These are phyloP conservation scores for Oropetium thomaeum DNA, from an alignment of 176 grass and related monocot genomes.

Conservation along the genomic window DNA sequence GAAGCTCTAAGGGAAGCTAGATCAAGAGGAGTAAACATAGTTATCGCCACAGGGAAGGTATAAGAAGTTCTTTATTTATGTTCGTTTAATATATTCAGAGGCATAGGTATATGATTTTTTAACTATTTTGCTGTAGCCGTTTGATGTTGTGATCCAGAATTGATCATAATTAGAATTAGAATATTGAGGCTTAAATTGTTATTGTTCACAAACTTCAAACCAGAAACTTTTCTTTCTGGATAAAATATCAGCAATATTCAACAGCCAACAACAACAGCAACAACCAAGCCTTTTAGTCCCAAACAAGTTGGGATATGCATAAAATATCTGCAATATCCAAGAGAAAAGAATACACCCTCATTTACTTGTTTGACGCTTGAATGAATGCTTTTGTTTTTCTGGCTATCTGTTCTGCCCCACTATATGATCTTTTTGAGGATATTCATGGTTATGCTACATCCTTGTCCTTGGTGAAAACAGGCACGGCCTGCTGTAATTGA, in stretches of 20 bases:
- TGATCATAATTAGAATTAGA: background rate
- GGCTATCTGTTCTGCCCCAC: background rate
- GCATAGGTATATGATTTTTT: background rate
- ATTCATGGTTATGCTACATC: slow-evolving; percentile 39
- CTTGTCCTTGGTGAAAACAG: slow-evolving; percentile 50
- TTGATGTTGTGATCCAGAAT: background rate
- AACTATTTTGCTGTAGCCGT: background rate
- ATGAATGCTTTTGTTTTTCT: background rate
- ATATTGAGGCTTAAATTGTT: background rate
- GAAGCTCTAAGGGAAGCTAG: slow-evolving; percentile 84
- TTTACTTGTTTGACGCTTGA: no score
- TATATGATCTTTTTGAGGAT: slow-evolving; percentile 16
- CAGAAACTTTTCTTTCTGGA: background rate
- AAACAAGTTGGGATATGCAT: no score
- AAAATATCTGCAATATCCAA: no score
- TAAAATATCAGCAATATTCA: background rate
- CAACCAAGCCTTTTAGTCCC: no score
- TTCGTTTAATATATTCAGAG: background rate
- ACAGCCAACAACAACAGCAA: no score
- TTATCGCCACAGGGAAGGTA: slow-evolving; percentile 99
- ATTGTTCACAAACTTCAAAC: background rate
- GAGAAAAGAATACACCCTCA: no score
- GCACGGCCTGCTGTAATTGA: slow-evolving; percentile 72
- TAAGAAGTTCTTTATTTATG: background rate
- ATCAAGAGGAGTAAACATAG: slow-evolving; percentile 85